Percentiles rank a stretch among this genome's conserved stretches.
Evolutionary conservation across 371 early-diverging fungal genomes (phyloP).

Genomic region (Lichtheimia ornata): DNA sequence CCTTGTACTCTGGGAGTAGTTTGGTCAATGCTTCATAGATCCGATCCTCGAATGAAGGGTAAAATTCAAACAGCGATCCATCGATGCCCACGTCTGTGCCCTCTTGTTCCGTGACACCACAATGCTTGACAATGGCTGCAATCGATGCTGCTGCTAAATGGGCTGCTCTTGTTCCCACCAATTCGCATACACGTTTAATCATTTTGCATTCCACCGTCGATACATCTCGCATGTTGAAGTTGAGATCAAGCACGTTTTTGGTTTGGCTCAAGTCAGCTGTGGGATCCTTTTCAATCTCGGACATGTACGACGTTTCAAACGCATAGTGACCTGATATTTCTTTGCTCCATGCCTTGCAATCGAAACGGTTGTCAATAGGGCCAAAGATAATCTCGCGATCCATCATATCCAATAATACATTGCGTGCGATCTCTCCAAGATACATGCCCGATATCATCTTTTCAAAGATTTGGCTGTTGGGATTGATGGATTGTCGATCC

Average conservation of each 20-base stretch:
- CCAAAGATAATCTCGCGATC: constrained; percentile 79
- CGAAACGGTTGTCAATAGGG: constrained; percentile 7
- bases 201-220: constrained; percentile 78
- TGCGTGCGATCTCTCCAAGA: constrained; percentile 90
- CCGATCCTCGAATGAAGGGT: constrained; percentile 85
- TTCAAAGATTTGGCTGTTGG: constrained; percentile 83
- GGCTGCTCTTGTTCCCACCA: constrained; percentile 90
- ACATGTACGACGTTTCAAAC: constrained; percentile 93
- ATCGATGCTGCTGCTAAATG: constrained; percentile 84
- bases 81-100: constrained; percentile 90
- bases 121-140: constrained; percentile 78
- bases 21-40: constrained; percentile 75
- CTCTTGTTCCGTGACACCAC: constrained; percentile 39
- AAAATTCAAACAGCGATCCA: constrained; percentile 91
- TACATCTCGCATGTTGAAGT: constrained; percentile 65
- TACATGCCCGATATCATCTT: constrained; percentile 97
- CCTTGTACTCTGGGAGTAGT: constrained; percentile 51
- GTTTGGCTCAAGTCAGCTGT: constrained; percentile 64
- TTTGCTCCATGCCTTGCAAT: constrained; percentile 60
- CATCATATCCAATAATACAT: constrained; percentile 78
- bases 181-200: constrained; percentile 80
- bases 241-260: constrained; percentile 76
- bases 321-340: constrained; percentile 73
- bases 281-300: constrained; percentile 85
- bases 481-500: constrained; percentile 83